These are phyloP conservation scores for Salicornia ramosissima DNA, from an alignment of 148 eudicot species.

Conservation along the genomic window DNA sequence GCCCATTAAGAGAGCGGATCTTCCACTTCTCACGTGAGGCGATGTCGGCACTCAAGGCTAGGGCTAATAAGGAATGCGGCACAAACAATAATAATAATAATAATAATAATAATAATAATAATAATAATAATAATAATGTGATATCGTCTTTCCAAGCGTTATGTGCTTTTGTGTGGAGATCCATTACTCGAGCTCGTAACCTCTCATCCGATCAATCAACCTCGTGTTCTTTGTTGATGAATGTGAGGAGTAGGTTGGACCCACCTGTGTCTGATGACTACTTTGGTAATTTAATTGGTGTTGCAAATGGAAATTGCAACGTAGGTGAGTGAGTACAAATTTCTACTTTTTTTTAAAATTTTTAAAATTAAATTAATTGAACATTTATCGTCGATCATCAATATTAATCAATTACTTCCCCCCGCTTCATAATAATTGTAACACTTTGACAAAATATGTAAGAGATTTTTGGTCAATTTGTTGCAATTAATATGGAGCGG, in stretches of 20 bases:
- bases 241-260: constrained; percentile 49
- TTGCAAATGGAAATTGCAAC: constrained; percentile 13
- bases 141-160: constrained; percentile 81
- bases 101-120: not conserved
- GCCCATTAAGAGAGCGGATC: constrained; percentile 13
- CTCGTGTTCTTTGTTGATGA: constrained; percentile 57
- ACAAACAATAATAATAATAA: too few relatives aligned
- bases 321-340: constrained; percentile 44
- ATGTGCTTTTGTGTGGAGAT: constrained; percentile 61
- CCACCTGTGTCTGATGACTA: constrained; percentile 45
- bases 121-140: not conserved
- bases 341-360: too few relatives aligned
- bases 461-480: too few relatives aligned
- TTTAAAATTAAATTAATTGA: too few relatives aligned
- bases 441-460: too few relatives aligned
- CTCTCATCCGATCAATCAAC: constrained; percentile 34
- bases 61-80: constrained; percentile 26
- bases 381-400: too few relatives aligned
- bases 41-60: not conserved
- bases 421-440: too few relatives aligned
- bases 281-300: constrained; percentile 58
- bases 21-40: constrained; percentile 17
- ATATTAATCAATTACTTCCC: too few relatives aligned
- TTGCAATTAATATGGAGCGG: too few relatives aligned
- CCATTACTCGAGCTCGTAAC: constrained; percentile 59